Base-by-base conservation (phyloP, 1,139 yeast genomes). In the Komagataea norvegica region DNA sequence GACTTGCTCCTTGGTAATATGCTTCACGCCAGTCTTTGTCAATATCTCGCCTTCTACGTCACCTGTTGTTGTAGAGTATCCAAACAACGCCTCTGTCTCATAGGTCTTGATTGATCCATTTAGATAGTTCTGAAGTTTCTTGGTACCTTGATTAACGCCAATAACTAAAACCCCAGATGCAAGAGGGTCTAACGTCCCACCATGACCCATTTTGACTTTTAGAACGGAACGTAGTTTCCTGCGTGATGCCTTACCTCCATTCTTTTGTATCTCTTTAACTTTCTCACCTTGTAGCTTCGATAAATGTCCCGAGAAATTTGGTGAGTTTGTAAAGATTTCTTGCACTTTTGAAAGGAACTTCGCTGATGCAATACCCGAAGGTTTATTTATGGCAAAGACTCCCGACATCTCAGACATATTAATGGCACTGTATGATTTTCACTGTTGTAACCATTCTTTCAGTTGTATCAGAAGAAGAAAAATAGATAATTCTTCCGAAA, bases 141-240 rank as follows among this genome's bases (percentile, higher is more conserved):
- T 91, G 3, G 99, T 93, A 2, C 98, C 98, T 2, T 67, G 49
- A 8, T 96, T 96, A 19, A 93, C 75, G 4, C 98, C 99, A 42
- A 93, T 72, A 2, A 93, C 93, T 42, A 91, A 61, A 2, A 91
- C 91, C 8, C 99, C 99, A 22, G 88, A 79, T 0, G 99, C 99
- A 40, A 87, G 61, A 0, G 97, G 97, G 55, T 93, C 99, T 31
- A 93, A 67, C 0, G 99, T 91, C 6, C 99, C 99, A 7, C 98
- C 99, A 60, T 93, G 99, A 1, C 99, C 99, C 66, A 91, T 82
- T 56, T 93, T 91, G 22, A 89, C 76, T 52, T 78, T 79, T 14
- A 65, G 58, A n/a, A 74, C 62, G 36, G 68, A 64, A 33, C 72
- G 62, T 24, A 72, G 65, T 38, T 70, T 70, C 42, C 77, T 70